Percentiles rank a stretch among this genome's conserved stretches.
Evolutionary conservation across 192 early-diverging fungal genomes (phyloP).

Genomic region (Backusella westeae): DNA sequence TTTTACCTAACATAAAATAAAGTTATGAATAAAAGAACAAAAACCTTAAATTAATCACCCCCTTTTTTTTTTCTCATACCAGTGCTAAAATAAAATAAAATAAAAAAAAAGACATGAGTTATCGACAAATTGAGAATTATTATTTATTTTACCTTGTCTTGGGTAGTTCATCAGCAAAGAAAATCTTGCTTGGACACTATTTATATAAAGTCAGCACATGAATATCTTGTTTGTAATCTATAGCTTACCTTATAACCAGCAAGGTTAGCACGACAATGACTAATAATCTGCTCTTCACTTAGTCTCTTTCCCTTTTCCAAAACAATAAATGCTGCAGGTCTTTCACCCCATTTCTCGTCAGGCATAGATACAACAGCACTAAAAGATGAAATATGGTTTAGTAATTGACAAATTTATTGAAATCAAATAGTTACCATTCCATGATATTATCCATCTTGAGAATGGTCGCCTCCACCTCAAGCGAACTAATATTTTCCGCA

Average conservation of each 20-base stretch:
- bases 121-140: neutral
- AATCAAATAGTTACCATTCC: conserved; percentile 38
- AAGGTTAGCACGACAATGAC: conserved; percentile 38
- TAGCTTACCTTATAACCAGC: conserved; percentile 52
- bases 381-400: neutral
- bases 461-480: conserved; percentile 54
- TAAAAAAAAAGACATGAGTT: neutral
- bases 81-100: neutral
- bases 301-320: conserved; percentile 36
- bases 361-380: conserved; percentile 55
- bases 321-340: conserved; percentile 54
- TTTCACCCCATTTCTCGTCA: conserved; percentile 59
- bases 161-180: conserved; percentile 10
- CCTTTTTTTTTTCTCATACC: neutral
- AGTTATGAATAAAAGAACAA: neutral
- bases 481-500: conserved; percentile 58
- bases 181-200: conserved; percentile 23
- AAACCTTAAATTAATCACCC: neutral
- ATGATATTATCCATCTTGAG: conserved; percentile 44
- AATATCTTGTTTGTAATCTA: neutral
- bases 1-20: conserved; percentile 5
- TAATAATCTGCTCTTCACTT: conserved; percentile 24
- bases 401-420: neutral
- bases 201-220: too few relatives aligned
- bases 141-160: conserved; percentile 10